These are phyloP conservation scores for Chenopodium quinoa DNA, from an alignment of 148 eudicot species.

Conservation along the genomic window DNA sequence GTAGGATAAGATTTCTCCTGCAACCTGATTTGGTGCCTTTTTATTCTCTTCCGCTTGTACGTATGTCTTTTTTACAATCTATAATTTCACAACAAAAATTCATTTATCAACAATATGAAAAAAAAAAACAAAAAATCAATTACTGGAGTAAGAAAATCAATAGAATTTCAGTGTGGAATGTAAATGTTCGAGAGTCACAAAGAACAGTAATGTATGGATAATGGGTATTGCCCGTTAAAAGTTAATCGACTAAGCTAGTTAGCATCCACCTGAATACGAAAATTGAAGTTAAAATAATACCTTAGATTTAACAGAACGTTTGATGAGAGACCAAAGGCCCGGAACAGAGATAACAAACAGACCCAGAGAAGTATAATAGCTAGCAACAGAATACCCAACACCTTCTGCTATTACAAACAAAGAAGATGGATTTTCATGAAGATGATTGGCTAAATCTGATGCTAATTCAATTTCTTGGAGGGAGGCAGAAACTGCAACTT, in stretches of 20 bases:
- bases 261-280: too few species aligned
- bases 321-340: conserved; percentile 98
- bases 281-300: conserved; percentile 23
- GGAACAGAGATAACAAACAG: conserved; percentile 95
- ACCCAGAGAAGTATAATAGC: conserved; percentile 95
- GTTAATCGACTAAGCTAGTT: neutral
- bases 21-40: conserved; percentile 64
- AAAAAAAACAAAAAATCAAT: neutral
- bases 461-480: conserved; percentile 16
- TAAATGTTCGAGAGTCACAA: neutral
- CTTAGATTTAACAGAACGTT: conserved; percentile 99
- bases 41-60: conserved; percentile 51
- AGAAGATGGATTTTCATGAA: conserved; percentile 25
- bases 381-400: conserved; percentile 71
- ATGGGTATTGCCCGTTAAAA: too few species aligned
- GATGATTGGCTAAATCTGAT: conserved; percentile 15
- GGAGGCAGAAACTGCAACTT: conserved; percentile 12
- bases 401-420: conserved; percentile 44
- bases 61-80: conserved; percentile 86
- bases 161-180: neutral
- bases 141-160: too few species aligned
- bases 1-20: conserved; percentile 88
- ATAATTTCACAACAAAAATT: conserved; percentile 7
- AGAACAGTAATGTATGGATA: too few species aligned
- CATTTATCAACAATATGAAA: neutral